These are phyloP conservation scores for Eremomyces bilateralis DNA, from an alignment of 495 filamentous ascomycete genomes.

Conservation along the genomic window DNA sequence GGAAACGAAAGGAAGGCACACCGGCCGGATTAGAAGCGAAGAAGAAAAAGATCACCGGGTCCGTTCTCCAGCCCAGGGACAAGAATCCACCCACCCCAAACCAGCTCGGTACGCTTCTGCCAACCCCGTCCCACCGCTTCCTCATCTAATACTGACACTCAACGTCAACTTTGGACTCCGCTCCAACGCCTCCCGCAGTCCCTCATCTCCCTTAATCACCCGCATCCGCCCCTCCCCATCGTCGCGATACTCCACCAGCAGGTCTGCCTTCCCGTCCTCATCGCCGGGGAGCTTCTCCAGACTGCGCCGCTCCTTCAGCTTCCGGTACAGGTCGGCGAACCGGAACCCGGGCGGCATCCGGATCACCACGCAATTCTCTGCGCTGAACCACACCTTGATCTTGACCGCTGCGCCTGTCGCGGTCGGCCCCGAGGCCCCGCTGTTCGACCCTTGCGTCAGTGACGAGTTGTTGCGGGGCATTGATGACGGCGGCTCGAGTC, in stretches of 20 bases:
- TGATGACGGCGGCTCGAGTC: not conserved
- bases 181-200: conserved; percentile 57
- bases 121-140: not conserved
- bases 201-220: conserved; percentile 52
- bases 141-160: conserved; percentile 30
- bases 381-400: conserved; percentile 74
- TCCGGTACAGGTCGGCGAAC: conserved; percentile 31
- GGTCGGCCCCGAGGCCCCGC: not conserved
- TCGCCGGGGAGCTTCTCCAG: conserved; percentile 13
- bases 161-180: conserved; percentile 74
- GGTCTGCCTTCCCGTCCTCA: conserved; percentile 29
- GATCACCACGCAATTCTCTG: conserved; percentile 77
- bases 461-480: not conserved
- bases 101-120: too few relatives aligned
- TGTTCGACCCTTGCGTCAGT: conserved; percentile 9
- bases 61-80: too few relatives aligned
- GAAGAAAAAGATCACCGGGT: too few relatives aligned
- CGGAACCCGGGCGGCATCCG: conserved; percentile 62
- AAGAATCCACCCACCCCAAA: too few relatives aligned
- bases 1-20: too few relatives aligned
- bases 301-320: conserved; percentile 41
- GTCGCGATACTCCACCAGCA: conserved; percentile 69
- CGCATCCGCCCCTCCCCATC: conserved; percentile 55
- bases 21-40: too few relatives aligned
- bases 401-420: conserved; percentile 36